A percentile compares a stretch with the other conserved stretches of the same genome.
phyloP scores from a whole-genome alignment of 495 filamentous ascomycete species.

The Aspergillus affinis region DNA sequence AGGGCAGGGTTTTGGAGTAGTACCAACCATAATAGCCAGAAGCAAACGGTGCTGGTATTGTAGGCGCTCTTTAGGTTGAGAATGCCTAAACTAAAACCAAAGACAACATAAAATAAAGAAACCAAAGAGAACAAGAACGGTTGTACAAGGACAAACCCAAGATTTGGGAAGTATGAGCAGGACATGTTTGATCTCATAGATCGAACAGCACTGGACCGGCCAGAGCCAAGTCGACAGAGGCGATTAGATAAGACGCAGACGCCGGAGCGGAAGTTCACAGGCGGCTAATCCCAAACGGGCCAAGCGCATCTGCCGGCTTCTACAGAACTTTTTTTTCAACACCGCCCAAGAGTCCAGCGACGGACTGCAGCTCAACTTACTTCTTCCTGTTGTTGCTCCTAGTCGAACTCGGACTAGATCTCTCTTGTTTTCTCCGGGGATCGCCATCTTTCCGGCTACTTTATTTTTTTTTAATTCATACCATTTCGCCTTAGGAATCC shows the following conservation, averaged over 20 bases:
- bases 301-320: constrained; percentile 35
- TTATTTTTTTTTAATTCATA: constrained; percentile 4
- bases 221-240: constrained; percentile 5
- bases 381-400: constrained; percentile 26
- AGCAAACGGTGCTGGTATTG: too few relatives aligned
- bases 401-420: constrained; percentile 16
- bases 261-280: constrained; percentile 10
- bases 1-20: too few relatives aligned
- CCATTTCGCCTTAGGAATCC: constrained; percentile 7
- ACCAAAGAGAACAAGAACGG: too few relatives aligned
- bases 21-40: too few relatives aligned
- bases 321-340: constrained; percentile 53
- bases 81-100: too few relatives aligned
- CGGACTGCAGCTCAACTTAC: constrained; percentile 30
- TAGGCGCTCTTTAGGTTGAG: too few relatives aligned
- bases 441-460: not conserved
- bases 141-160: too few relatives aligned
- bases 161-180: too few relatives aligned
- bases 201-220: too few relatives aligned
- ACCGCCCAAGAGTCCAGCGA: constrained; percentile 33
- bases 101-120: too few relatives aligned
- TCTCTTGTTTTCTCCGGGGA: constrained; percentile 4
- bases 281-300: constrained; percentile 31
- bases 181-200: too few relatives aligned
- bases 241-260: constrained; percentile 42